These are phyloP conservation scores for Penicillium tannophilum DNA, from an alignment of 495 filamentous ascomycete species.

Conservation along the genomic window DNA sequence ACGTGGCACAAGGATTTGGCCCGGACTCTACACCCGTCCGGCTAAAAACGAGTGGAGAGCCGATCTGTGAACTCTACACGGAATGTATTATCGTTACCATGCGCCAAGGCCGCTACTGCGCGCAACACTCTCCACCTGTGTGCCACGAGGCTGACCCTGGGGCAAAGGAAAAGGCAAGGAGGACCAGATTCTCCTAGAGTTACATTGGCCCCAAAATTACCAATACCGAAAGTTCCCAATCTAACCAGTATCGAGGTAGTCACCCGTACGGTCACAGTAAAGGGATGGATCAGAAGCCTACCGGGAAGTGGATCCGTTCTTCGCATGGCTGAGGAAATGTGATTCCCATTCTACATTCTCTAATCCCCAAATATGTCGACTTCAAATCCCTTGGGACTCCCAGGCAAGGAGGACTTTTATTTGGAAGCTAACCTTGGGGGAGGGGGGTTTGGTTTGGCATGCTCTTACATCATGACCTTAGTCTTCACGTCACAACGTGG, in stretches of 20 bases:
- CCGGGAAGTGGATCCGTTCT: slow-evolving; percentile 8
- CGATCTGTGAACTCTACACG: neutral
- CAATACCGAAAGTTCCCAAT: neutral
- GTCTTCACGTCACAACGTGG: slow-evolving; percentile 14
- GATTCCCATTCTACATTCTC: neutral
- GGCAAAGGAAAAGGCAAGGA: slow-evolving; percentile 9
- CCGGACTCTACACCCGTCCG: neutral
- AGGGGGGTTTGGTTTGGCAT: neutral
- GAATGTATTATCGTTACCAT: slow-evolving; percentile 10
- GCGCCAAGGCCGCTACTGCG: slow-evolving; percentile 13
- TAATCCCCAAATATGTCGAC: too few species aligned
- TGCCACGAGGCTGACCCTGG: slow-evolving; percentile 19
- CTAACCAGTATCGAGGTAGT: slow-evolving; percentile 13
- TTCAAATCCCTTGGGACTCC: neutral
- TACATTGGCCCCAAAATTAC: slow-evolving; percentile 9
- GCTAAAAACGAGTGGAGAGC: neutral
- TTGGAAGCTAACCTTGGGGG: neutral
- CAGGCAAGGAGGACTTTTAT: slow-evolving; percentile 9
- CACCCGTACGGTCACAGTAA: slow-evolving; percentile 1
- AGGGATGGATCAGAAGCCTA: slow-evolving; percentile 8
- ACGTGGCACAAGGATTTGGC: slow-evolving; percentile 7
- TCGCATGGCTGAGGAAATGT: neutral
- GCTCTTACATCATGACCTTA: slow-evolving; percentile 13
- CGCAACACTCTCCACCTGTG: slow-evolving; percentile 11
- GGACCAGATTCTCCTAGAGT: slow-evolving; percentile 5